Percentiles rank a stretch among this genome's conserved stretches.
These are phyloP conservation scores for Umbelopsis ramanniana DNA, from an alignment of 192 early-diverging fungal genomes.

Conservation along the genomic window DNA sequence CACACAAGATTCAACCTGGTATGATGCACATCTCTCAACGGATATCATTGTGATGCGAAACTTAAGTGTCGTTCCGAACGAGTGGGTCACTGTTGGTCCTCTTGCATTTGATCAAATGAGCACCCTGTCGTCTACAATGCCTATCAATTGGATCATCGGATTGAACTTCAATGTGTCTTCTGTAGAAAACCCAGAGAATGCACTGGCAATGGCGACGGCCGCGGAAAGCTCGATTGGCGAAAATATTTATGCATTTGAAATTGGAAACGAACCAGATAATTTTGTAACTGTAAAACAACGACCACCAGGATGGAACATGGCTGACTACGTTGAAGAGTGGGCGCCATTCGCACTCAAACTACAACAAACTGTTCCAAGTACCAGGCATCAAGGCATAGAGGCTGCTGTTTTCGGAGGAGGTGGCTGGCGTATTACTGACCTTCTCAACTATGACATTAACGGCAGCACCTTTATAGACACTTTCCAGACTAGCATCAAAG, in stretches of 20 bases:
- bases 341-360: neutral
- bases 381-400: neutral
- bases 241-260: slow-evolving; percentile 14
- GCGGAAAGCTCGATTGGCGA: neutral
- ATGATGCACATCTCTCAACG: neutral
- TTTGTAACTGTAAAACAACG: neutral
- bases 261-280: slow-evolving; percentile 13
- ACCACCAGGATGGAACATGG: neutral
- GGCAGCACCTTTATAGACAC: neutral
- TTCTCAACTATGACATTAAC: neutral
- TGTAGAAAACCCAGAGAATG: neutral
- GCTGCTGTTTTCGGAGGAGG: slow-evolving; percentile 6
- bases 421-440: neutral
- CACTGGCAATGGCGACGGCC: neutral
- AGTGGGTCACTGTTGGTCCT: neutral
- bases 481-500: neutral
- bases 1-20: slow-evolving; percentile 7
- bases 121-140: neutral
- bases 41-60: neutral
- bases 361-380: neutral
- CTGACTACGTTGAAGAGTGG: neutral
- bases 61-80: neutral
- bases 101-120: neutral
- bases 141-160: slow-evolving; percentile 2
- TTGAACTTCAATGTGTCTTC: neutral